Evolutionary conservation across 768 basidiomycete genomes (phyloP), one percentile per base, ranked within the genome.

Genomic region (Psilocybe azurescens): DNA sequence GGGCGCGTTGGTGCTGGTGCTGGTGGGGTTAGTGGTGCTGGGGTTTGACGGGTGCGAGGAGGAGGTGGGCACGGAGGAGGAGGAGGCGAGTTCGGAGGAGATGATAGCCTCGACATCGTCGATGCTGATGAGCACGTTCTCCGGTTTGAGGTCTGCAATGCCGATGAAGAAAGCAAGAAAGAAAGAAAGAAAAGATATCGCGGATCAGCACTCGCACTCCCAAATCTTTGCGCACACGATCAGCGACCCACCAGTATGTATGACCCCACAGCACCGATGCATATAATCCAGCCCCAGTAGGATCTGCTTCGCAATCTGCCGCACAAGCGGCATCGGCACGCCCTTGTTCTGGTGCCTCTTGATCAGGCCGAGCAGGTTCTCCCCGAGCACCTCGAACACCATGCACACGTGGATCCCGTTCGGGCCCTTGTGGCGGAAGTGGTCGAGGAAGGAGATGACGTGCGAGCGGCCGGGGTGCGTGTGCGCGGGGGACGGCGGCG

Each of bases 341-440:
- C 97, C 97, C 69, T 97, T 95, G 79, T 95, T 95, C 81, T 99
- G 96, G 79, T 99, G 95, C 10, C 97, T 87, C 77, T 97, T 98
- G 84, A 99, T 97, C 69, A 99, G 86, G 4, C 91, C 95, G 2
- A 99, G 86, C 2, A 99, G 81, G 73, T 97, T 98, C 78, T 99
- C 97, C 62, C 97, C 97, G 8, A 99, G 86, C 28, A 99, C 97
- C 75, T 99, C 97, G 71, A 98, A 98, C 13, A 97, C 95, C 97
- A 99, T 99, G 83, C 97, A 99, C 67, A 99, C 93, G 77, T 99
- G 97, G 14, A 86, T 90, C 39, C 97, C 97, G 74, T 99, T 97
- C 9, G 95, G 95, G 1, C 97, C 97, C 63, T 91, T 92, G 78
- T 99, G 97, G 29, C 90, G 86, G 76, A 99, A 99, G 74, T 99